Evolutionary conservation across 345 rosid genomes (phyloP).

Genomic region (Fremontodendron californicum): DNA sequence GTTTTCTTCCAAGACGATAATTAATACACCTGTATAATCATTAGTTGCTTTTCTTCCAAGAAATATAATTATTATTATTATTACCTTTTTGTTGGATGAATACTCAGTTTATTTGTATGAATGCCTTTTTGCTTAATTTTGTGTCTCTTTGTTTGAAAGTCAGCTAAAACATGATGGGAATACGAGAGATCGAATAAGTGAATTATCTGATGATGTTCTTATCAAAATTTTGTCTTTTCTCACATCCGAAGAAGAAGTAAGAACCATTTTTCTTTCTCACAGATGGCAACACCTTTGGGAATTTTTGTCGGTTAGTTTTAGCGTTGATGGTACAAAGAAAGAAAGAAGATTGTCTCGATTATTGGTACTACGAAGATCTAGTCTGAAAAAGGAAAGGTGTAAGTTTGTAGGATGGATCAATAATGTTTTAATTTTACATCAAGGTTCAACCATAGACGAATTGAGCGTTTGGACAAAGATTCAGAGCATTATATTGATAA

Average conservation of each 20-base stretch:
- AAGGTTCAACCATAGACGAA: background rate
- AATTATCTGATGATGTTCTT: background rate
- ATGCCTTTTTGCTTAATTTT: background rate
- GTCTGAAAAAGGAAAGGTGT: background rate
- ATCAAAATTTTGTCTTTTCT: background rate
- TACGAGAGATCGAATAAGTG: background rate
- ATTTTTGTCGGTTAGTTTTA: background rate
- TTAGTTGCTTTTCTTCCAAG: too few relatives aligned
- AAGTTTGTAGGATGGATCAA: background rate
- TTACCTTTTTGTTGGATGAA: too few relatives aligned
- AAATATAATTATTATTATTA: too few relatives aligned
- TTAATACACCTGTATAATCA: too few relatives aligned
- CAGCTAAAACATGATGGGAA: background rate
- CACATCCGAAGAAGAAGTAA: background rate
- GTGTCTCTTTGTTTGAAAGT: background rate
- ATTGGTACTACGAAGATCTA: too few relatives aligned
- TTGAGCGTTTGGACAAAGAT: background rate
- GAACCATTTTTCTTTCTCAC: background rate
- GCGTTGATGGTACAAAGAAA: too few relatives aligned
- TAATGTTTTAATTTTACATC: background rate
- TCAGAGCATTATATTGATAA: background rate
- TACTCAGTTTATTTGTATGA: background rate
- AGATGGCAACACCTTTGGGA: background rate
- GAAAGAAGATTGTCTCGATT: too few relatives aligned
- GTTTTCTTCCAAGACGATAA: too few relatives aligned